Evolutionary conservation across 164 flowering plant species (phyloP).

Genomic region (Aristolochia contorta): DNA sequence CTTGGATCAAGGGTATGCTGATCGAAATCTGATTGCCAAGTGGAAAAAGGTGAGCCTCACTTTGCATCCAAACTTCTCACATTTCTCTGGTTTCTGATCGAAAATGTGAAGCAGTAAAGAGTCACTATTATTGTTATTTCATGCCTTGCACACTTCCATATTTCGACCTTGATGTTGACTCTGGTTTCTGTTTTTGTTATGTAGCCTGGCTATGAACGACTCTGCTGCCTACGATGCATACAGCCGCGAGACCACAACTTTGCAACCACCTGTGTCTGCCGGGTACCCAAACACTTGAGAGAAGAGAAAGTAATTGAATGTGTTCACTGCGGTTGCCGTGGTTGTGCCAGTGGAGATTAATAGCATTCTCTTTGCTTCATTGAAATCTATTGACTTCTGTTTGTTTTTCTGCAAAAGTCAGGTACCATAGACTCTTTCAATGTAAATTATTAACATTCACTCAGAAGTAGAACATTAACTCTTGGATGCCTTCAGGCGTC

Average conservation of each 20-base stretch:
- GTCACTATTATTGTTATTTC: background rate
- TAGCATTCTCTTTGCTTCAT: background rate
- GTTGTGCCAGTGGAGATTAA: conserved; percentile 87
- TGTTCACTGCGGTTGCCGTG: conserved; percentile 85
- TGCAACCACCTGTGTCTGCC: conserved; percentile 79
- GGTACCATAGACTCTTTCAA: no score
- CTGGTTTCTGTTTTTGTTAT: conserved; percentile 8
- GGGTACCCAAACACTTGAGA: conserved; percentile 87
- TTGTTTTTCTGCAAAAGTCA: no score
- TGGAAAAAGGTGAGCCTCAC: conserved; percentile 49
- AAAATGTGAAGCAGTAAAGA: no score
- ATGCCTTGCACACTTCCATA: no score
- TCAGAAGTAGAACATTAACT: no score
- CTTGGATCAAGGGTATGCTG: conserved; percentile 58
- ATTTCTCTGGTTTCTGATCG: no score
- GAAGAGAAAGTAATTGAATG: conserved; percentile 92
- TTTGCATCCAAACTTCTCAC: background rate
- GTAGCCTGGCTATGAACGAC: conserved; percentile 95
- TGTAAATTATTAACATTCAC: no score
- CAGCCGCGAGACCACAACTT: conserved; percentile 94
- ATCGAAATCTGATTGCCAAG: conserved; percentile 38
- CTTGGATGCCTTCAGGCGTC: no score
- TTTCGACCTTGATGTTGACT: background rate
- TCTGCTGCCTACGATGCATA: conserved; percentile 87
- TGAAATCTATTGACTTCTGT: no score